These are phyloP conservation scores for Diutina scorzettiae DNA, from an alignment of 1,139 yeast genomes.

Conservation along the genomic window DNA sequence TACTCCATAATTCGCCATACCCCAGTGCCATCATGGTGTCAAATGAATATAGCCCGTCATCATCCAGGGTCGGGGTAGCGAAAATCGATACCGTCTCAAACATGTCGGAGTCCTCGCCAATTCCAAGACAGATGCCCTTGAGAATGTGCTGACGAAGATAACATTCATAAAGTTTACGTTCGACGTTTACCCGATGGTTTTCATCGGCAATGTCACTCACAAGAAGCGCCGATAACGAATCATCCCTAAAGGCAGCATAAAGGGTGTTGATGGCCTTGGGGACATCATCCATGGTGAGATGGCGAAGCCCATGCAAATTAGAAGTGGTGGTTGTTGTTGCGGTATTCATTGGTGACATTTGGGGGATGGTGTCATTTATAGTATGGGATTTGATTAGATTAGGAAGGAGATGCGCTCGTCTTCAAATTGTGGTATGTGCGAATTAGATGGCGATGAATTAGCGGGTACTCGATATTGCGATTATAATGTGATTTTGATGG, in stretches of 20 bases:
- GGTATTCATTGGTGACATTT: too few species aligned
- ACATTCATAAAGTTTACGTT: constrained; percentile 39
- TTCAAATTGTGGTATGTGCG: too few species aligned
- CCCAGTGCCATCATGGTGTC: constrained; percentile 45
- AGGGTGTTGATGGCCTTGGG: constrained; percentile 45
- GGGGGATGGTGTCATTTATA: too few species aligned
- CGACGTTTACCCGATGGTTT: constrained; percentile 25
- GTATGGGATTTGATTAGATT: too few species aligned
- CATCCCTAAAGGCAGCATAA: constrained; percentile 38
- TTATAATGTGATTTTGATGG: too few species aligned
- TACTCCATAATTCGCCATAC: constrained; percentile 40
- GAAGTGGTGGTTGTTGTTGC: not conserved
- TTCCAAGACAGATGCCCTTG: constrained; percentile 44
- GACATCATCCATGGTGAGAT: constrained; percentile 29
- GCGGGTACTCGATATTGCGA: too few species aligned
- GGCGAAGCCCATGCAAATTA: not conserved
- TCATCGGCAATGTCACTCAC: constrained; percentile 30
- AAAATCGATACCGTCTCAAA: constrained; percentile 57
- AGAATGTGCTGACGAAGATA: constrained; percentile 45
- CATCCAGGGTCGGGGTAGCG: constrained; percentile 41
- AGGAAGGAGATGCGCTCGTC: too few species aligned
- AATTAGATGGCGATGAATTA: too few species aligned
- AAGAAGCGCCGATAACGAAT: constrained; percentile 38
- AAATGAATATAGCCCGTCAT: constrained; percentile 33
- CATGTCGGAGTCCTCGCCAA: constrained; percentile 28